Evolutionary conservation across 345 rosid species (phyloP).

Genomic region (Acer campestre): DNA sequence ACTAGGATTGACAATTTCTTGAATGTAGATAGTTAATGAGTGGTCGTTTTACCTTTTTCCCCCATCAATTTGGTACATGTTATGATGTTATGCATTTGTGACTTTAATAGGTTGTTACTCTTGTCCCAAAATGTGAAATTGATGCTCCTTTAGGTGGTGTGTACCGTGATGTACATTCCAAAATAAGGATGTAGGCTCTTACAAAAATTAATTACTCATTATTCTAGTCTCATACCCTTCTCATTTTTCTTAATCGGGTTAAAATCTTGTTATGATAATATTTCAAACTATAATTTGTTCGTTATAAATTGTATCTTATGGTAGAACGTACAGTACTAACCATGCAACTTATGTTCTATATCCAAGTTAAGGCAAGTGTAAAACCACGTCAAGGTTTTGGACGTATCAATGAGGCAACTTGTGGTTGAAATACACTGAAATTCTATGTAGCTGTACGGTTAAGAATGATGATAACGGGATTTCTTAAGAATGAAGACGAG

Average conservation of each 20-base stretch:
- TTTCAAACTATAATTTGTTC: neutral
- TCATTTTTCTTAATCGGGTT: slow-evolving; percentile 92
- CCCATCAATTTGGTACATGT: slow-evolving; percentile 5
- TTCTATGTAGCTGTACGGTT: slow-evolving; percentile 90
- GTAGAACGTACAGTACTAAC: neutral
- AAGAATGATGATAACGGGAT: slow-evolving; percentile 70
- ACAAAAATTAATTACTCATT: slow-evolving; percentile 71
- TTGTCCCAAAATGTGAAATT: slow-evolving; percentile 78
- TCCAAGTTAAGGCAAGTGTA: slow-evolving; percentile 58
- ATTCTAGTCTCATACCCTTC: slow-evolving; percentile 61
- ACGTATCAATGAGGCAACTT: slow-evolving; percentile 63
- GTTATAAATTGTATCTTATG: neutral
- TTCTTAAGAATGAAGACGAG: slow-evolving; percentile 57
- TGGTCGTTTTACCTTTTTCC: neutral
- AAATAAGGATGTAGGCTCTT: slow-evolving; percentile 79
- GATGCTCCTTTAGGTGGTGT: slow-evolving; percentile 51
- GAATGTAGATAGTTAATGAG: neutral
- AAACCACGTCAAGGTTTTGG: slow-evolving; percentile 45
- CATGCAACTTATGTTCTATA: slow-evolving; percentile 6
- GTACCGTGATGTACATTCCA: slow-evolving; percentile 57
- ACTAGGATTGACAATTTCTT: neutral
- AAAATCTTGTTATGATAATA: neutral
- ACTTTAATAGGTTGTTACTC: slow-evolving; percentile 81
- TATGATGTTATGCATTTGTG: neutral
- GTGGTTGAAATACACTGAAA: slow-evolving; percentile 90